Evolutionary conservation across 257 asterid genomes (phyloP).

Genomic region (Plantago ovata): DNA sequence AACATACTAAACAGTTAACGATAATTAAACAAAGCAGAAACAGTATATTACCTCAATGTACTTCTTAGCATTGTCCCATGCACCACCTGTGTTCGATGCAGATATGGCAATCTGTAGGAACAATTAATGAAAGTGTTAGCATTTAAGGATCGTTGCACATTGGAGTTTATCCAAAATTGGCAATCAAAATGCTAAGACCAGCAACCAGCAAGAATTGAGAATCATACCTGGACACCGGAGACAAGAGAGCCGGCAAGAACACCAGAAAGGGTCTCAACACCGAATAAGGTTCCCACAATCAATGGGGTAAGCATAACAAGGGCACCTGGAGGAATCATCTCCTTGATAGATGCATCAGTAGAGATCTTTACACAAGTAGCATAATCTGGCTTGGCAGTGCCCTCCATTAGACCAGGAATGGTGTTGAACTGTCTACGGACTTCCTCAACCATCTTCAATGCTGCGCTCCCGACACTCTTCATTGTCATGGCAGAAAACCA

Average conservation of each 20-base stretch:
- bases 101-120: conserved; percentile 49
- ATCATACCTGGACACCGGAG: conserved; percentile 83
- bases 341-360: conserved; percentile 84
- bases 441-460: conserved; percentile 90
- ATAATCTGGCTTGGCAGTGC: conserved; percentile 69
- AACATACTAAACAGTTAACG: background rate
- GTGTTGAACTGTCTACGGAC: conserved; percentile 84
- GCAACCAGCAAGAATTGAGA: background rate
- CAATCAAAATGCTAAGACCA: too few relatives aligned
- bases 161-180: background rate
- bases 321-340: conserved; percentile 92
- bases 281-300: conserved; percentile 73
- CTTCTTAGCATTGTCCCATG: conserved; percentile 75
- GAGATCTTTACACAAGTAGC: conserved; percentile 87
- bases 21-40: background rate
- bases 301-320: conserved; percentile 93
- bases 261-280: conserved; percentile 88
- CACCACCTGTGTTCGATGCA: conserved; percentile 70
- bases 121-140: background rate
- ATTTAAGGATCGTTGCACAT: too few relatives aligned
- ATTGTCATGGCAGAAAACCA: conserved; percentile 98
- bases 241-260: conserved; percentile 90
- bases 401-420: conserved; percentile 83
- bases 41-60: conserved; percentile 48
- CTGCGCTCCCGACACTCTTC: conserved; percentile 94